These are phyloP conservation scores for Hyphopichia homilentoma DNA, from an alignment of 805 yeast genomes.

Conservation along the genomic window DNA sequence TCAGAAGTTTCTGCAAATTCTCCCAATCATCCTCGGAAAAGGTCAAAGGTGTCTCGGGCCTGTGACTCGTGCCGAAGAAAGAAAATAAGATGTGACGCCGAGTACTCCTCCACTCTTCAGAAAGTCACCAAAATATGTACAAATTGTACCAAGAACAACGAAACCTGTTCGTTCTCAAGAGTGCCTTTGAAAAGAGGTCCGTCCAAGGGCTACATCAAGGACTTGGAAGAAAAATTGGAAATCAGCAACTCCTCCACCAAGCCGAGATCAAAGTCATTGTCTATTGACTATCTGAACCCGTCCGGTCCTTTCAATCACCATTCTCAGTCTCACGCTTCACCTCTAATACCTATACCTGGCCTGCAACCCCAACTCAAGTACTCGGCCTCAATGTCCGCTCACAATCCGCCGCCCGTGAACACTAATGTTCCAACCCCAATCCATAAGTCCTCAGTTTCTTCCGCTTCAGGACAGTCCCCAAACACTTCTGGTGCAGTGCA, in stretches of 20 bases:
- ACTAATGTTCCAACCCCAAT: conserved; percentile 1
- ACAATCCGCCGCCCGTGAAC: no score
- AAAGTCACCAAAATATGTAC: conserved; percentile 53
- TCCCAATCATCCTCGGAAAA: conserved; percentile 40
- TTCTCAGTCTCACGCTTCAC: background rate
- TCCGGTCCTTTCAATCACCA: background rate
- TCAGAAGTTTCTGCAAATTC: background rate
- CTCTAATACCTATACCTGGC: background rate
- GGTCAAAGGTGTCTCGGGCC: conserved; percentile 75
- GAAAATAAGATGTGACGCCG: conserved; percentile 69
- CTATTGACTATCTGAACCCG: no score
- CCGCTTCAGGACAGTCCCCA: no score
- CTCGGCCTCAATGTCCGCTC: background rate
- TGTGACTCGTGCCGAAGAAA: conserved; percentile 78
- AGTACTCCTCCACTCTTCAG: conserved; percentile 40
- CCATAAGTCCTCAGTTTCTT: conserved; percentile 3
- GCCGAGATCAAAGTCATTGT: conserved; percentile 1
- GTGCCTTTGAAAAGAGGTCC: conserved; percentile 80
- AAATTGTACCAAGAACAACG: conserved; percentile 58
- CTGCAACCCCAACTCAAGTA: background rate
- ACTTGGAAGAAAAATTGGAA: conserved; percentile 36
- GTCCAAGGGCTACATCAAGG: conserved; percentile 62
- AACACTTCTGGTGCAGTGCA: conserved; percentile 2
- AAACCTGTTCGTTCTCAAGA: conserved; percentile 63
- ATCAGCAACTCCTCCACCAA: background rate